A percentile compares a stretch with the other conserved stretches of the same genome.
phyloP scores from a whole-genome alignment of 805 yeast species.

The Sugiyamaella mastotermitis region DNA sequence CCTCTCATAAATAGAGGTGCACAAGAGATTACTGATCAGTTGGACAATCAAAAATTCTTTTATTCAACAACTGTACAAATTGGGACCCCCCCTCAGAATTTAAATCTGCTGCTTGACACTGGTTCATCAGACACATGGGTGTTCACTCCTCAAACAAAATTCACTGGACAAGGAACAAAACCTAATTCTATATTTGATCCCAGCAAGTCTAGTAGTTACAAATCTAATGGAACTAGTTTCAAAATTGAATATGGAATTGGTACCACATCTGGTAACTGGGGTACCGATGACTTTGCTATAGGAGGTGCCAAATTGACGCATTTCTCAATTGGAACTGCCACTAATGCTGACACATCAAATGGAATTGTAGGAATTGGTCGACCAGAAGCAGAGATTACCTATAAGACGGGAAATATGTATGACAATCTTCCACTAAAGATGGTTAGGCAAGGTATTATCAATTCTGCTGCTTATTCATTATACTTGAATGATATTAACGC shows the following conservation, averaged over 20 bases:
- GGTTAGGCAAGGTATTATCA: constrained; percentile 52
- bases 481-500: constrained; percentile 43
- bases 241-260: constrained; percentile 43
- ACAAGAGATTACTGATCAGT: constrained; percentile 17
- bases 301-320: constrained; percentile 45
- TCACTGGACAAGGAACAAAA: constrained; percentile 11
- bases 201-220: constrained; percentile 23
- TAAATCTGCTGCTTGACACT: constrained; percentile 60
- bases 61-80: constrained; percentile 34
- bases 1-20: constrained; percentile 9
- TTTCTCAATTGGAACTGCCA: constrained; percentile 74
- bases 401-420: constrained; percentile 33
- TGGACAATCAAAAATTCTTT: constrained; percentile 30
- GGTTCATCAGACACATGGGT: constrained; percentile 77
- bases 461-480: constrained; percentile 57
- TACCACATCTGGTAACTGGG: constrained; percentile 52
- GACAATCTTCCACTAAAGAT: constrained; percentile 61
- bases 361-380: constrained; percentile 46
- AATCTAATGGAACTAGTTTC: constrained; percentile 21
- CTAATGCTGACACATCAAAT: constrained; percentile 52
- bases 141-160: constrained; percentile 31
- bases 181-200: constrained; percentile 26
- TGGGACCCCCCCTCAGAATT: constrained; percentile 55
- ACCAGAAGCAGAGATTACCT: constrained; percentile 48
- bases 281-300: constrained; percentile 54